Evolutionary conservation across 2,329 filamentous ascomycete species (phyloP), one percentile per base, ranked within the genome.

Genomic region (Colletotrichum sp.): DNA sequence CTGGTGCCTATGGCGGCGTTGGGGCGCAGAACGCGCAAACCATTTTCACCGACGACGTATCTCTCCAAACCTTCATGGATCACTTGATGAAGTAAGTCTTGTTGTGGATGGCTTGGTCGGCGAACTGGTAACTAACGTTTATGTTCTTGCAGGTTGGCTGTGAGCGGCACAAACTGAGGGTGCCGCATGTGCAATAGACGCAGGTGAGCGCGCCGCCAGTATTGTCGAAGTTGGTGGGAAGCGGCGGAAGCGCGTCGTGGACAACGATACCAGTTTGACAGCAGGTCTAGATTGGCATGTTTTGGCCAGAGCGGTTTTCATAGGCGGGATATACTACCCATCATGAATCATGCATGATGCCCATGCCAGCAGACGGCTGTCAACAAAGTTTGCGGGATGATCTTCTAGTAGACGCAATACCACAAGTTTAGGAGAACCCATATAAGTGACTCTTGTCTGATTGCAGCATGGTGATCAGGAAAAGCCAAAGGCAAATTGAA

Each of bases 1-100:
- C 94, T 1, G 95, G 95, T 69, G 94, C 95, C 15, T 99, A 98
- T 82, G 97, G 97, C 72, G 96, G 96, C 77, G 95, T 96, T 65
- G 93, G 94, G 34, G 90, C 91, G 4, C 95, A 96, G 82, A 96
- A 94, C 63, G 96, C 96, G 10, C 97, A 99, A 86, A 99, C 97
- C 7, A 99, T 99, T 81, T 99, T 99, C 87, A 99, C 97, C 1
- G 97, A 99, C 82, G 97, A 99, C 85, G 97, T 99, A 71, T 98
- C 96, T 71, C 88, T 99, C 83, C 96, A 99, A 86, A 99, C 96
- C 2, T 99, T 99, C 84, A 99, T 99, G 97, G 97, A 99, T 82
- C 96, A 99, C 87, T 89, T 99, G 84, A 99, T 99, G 97, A 99
- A 99, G 95, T 96, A 89, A 86, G 93, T 36, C 16, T 16, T 59